Conservation (phyloP, 2,329 filamentous ascomycete genomes). For the Penicillium sp. region DNA sequence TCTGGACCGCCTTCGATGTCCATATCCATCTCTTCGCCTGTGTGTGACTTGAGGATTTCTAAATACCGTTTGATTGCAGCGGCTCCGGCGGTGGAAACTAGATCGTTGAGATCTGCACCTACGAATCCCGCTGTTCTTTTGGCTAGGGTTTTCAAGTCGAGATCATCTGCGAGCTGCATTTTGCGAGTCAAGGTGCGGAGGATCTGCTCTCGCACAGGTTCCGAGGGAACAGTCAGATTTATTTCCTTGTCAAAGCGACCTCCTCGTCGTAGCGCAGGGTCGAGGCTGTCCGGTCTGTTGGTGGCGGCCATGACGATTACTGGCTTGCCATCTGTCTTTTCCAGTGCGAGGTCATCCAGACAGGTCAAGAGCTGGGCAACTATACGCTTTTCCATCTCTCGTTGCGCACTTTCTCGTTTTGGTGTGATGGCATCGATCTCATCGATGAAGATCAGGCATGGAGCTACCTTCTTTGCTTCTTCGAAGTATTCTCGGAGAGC, state of each 20-base stretch:
- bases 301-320: conserved; percentile 91
- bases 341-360: conserved; percentile 74
- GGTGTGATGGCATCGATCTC: conserved; percentile 89
- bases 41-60: conserved; percentile 48
- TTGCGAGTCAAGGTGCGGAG: conserved; percentile 67
- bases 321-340: conserved; percentile 68
- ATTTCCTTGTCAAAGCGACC: conserved; percentile 80
- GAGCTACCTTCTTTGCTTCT: conserved; percentile 78
- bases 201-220: conserved; percentile 72
- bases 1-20: conserved; percentile 46
- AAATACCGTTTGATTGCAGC: conserved; percentile 61
- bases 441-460: conserved; percentile 87
- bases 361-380: conserved; percentile 78
- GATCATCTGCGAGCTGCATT: conserved; percentile 60
- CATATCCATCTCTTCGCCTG: conserved; percentile 52
- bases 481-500: conserved; percentile 82
- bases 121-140: conserved; percentile 90
- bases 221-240: conserved; percentile 81
- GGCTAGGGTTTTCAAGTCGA: conserved; percentile 71
- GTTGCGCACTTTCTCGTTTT: conserved; percentile 76
- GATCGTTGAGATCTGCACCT: conserved; percentile 76
- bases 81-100: conserved; percentile 62
- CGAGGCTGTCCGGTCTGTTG: conserved; percentile 79
- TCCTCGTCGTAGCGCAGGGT: conserved; percentile 69
- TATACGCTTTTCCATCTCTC: conserved; percentile 86